These are phyloP conservation scores for Calocybe indica DNA, from an alignment of 768 basidiomycete genomes.

Conservation along the genomic window DNA sequence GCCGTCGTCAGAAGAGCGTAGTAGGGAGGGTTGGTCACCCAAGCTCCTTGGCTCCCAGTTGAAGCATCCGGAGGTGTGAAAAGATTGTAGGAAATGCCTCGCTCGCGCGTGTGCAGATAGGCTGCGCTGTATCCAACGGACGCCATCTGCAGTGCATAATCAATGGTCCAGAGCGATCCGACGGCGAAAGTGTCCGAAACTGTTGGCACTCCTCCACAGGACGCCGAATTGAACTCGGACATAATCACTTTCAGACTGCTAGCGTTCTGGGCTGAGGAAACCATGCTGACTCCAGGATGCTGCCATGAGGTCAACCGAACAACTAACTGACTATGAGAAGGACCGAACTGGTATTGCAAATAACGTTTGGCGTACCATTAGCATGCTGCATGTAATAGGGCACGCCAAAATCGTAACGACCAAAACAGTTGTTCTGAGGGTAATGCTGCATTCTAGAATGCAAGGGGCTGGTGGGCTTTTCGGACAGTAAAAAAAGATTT, in stretches of 20 bases:
- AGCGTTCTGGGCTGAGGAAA: slow-evolving; percentile 11
- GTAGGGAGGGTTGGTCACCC: slow-evolving; percentile 44
- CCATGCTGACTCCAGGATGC: slow-evolving; percentile 27
- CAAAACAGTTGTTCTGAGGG: slow-evolving; percentile 42
- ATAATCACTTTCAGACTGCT: slow-evolving; percentile 34
- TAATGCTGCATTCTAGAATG: slow-evolving; percentile 44
- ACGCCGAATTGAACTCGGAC: slow-evolving; percentile 50
- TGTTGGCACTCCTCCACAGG: slow-evolving; percentile 45
- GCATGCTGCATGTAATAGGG: slow-evolving; percentile 41
- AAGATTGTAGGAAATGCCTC: slow-evolving; percentile 46
- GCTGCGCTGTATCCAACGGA: slow-evolving; percentile 41
- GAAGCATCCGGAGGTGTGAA: slow-evolving; percentile 35
- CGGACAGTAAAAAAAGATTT: slow-evolving; percentile 4
- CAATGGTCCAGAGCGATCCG: slow-evolving; percentile 43
- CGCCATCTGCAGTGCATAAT: slow-evolving; percentile 49
- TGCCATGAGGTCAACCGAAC: slow-evolving; percentile 42
- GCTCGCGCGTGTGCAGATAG: slow-evolving; percentile 49
- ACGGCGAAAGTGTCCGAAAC: slow-evolving; percentile 48
- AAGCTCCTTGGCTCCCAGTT: slow-evolving; percentile 28
- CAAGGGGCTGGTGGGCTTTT: not conserved
- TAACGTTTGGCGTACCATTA: slow-evolving; percentile 21
- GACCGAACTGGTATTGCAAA: not conserved
- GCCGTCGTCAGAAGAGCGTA: slow-evolving; percentile 43
- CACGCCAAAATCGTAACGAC: slow-evolving; percentile 27
- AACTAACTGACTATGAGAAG: slow-evolving; percentile 15